Base-by-base conservation (phyloP, 2,329 filamentous ascomycete species). In the Penicillium aurantiogriseum region DNA sequence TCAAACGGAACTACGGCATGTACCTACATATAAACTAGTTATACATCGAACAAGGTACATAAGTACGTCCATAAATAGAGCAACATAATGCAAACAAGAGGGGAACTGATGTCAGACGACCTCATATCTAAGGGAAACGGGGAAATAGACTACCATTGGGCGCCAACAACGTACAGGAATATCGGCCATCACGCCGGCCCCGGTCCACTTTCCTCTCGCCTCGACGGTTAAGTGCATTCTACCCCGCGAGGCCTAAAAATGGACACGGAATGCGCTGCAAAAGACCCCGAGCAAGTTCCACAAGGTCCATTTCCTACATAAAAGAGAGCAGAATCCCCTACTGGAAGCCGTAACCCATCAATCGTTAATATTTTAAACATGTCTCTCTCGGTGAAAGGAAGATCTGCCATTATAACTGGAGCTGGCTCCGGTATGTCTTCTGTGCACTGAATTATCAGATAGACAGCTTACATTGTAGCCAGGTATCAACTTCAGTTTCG, bases 391-490 rank as follows among this genome's bases (percentile, higher is more conserved):
- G 75, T 81, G 21, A 64, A 74, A 51, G 77, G 76, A 50, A 80
- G 78, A 65, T 77, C 80, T 13, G 82, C 82, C 13, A 81, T 84
- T 46, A 72, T 84, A 31, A 84, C 81, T 11, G 82, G 82, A 33
- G 81, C 80, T 39, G 81, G 82, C 27, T 83, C 81, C 46, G 81
- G 81, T 79, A 68, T 59, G 69, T 67, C 19, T 27, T 15, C 13
- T 25, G 11, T 19, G 31, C 5, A 29, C 17, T 40, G 45, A 29
- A 40, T 10, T 21, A 36, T 51, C 42, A 40, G 5, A 45, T 9
- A 6, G 9, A 13, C 19, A 27, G 39, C 61, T 59, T 39, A 47
- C 51, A 46, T 2, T 7, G 23, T 19, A 19, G 25, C 10, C 54
- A 80, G 78, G 78, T 17, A 80, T 80, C 53, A 80, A 80, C 60